Evolutionary conservation across 345 rosid species (phyloP).

Genomic region (Ceriops decandra): DNA sequence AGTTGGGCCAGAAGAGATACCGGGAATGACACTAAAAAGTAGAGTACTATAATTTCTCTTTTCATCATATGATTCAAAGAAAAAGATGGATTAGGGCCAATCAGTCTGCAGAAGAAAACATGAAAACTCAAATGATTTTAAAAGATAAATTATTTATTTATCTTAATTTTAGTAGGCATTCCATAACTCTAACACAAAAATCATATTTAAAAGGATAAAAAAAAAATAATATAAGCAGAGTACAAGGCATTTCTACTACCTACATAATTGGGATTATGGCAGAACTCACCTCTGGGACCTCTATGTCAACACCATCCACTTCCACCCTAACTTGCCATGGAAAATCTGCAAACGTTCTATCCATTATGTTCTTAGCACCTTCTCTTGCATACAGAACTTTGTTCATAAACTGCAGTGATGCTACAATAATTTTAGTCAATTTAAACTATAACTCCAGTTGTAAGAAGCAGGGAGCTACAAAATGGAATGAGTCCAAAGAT

Average conservation of each 20-base stretch:
- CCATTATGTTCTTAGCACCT: constrained; percentile 92
- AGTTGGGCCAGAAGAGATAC: too few species aligned
- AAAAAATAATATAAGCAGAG: too few species aligned
- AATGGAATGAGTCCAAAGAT: not conserved
- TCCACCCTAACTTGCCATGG: constrained; percentile 83
- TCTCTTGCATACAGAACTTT: constrained; percentile 90
- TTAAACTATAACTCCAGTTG: not conserved
- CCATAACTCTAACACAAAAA: too few species aligned
- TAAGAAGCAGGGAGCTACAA: not conserved
- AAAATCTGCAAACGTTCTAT: constrained; percentile 79
- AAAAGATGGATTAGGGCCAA: too few species aligned
- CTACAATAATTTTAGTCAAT: constrained; percentile 16
- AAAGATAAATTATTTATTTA: too few species aligned
- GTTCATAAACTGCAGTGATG: constrained; percentile 74
- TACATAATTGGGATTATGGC: not conserved
- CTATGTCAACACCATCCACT: constrained; percentile 80
- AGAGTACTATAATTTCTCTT: too few species aligned
- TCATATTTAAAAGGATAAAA: too few species aligned
- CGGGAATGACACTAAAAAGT: too few species aligned
- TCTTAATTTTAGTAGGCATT: too few species aligned
- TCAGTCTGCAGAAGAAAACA: too few species aligned
- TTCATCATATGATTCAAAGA: too few species aligned
- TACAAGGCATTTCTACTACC: not conserved
- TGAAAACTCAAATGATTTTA: too few species aligned
- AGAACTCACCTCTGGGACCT: constrained; percentile 78